Conservation (phyloP, 495 filamentous ascomycete species). For the Aspergillus sclerotiicarbonarius region DNA sequence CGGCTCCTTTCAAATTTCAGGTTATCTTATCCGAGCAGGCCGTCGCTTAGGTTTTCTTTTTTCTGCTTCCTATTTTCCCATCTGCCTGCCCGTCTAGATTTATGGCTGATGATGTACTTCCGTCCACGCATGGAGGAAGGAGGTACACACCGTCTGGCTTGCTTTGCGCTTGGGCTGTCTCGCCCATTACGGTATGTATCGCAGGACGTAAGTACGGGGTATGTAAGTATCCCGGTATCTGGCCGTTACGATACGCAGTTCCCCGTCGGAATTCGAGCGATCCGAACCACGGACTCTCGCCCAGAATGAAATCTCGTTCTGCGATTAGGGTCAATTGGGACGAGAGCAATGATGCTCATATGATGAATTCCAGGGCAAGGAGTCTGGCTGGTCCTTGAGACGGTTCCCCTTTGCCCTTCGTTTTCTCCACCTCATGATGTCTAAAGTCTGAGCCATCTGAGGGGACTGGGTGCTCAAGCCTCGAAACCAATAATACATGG, state of each 20-base stretch:
- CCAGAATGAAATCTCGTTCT: neutral
- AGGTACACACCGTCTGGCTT: neutral
- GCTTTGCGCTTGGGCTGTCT: neutral
- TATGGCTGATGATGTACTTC: neutral
- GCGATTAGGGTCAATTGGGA: no score
- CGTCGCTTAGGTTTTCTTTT: neutral
- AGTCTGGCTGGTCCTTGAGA: no score
- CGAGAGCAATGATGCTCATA: no score
- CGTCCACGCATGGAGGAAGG: no score
- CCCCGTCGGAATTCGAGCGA: slow-evolving; percentile 3
- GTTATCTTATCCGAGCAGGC: neutral
- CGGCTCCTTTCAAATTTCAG: neutral
- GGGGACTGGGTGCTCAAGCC: neutral
- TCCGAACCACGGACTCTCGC: neutral
- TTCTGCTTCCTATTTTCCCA: neutral
- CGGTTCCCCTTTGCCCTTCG: no score
- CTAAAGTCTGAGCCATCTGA: neutral
- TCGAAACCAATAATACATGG: neutral
- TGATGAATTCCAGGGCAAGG: no score
- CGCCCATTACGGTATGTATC: neutral
- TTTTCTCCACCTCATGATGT: no score
- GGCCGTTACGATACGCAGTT: neutral
- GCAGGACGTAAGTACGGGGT: neutral
- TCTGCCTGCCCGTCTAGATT: neutral
- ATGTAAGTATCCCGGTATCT: neutral